A percentile compares a stretch with the other conserved stretches of the same genome.
Conservation (phyloP, 2,329 filamentous ascomycete species). For the Pyrenochaeta sp. region DNA sequence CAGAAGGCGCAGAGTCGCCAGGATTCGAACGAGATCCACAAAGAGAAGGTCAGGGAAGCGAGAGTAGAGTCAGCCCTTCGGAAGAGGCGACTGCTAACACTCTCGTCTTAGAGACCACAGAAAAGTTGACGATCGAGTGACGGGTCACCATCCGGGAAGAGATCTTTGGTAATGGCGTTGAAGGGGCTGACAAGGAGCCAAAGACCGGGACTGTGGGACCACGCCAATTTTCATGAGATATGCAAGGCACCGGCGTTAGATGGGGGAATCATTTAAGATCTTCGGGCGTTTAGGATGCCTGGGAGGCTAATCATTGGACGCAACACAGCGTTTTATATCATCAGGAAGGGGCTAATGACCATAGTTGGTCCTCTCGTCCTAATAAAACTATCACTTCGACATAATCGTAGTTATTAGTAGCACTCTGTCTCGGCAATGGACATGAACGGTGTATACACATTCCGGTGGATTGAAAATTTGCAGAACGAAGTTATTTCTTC, state of each 20-base stretch:
- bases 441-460: too few relatives aligned
- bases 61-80: not conserved
- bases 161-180: not conserved
- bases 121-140: slow-evolving; percentile 17
- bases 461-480: too few relatives aligned
- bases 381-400: not conserved
- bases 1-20: slow-evolving; percentile 25
- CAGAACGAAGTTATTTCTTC: too few relatives aligned
- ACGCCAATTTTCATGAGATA: too few relatives aligned
- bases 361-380: not conserved
- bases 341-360: too few relatives aligned
- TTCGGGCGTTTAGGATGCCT: too few relatives aligned
- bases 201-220: not conserved
- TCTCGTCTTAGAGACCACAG: slow-evolving; percentile 15
- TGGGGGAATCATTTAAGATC: too few relatives aligned
- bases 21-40: slow-evolving; percentile 13
- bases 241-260: too few relatives aligned
- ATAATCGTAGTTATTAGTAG: not conserved
- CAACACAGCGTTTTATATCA: not conserved
- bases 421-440: too few relatives aligned
- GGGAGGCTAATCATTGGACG: too few relatives aligned
- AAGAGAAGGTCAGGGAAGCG: slow-evolving; percentile 14
- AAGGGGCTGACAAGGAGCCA: not conserved
- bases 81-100: slow-evolving; percentile 11
- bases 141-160: not conserved